phyloP scores from a whole-genome alignment of 2,329 filamentous ascomycete genomes.

The Rhynchosporium graminicola region DNA sequence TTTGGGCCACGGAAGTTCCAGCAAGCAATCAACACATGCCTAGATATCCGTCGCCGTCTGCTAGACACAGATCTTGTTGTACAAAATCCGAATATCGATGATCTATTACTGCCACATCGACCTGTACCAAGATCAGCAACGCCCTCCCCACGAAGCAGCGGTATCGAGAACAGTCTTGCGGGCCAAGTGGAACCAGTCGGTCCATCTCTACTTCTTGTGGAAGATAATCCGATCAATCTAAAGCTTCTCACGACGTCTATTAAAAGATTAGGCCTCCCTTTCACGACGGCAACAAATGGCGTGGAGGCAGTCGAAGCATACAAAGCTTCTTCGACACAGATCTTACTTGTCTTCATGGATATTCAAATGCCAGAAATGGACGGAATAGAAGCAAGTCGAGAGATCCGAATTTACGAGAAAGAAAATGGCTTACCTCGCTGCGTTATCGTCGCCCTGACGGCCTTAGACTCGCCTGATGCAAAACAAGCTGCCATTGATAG shows the following conservation, averaged over 20 bases:
- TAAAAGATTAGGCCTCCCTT: conserved; percentile 27
- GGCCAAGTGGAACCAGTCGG: background rate
- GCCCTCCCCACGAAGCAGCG: background rate
- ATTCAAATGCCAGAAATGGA: conserved; percentile 57
- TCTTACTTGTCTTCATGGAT: conserved; percentile 51
- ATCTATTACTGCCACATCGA: background rate
- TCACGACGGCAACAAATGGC: conserved; percentile 35
- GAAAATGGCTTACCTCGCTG: conserved; percentile 37
- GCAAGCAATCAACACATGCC: conserved; percentile 7
- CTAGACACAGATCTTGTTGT: background rate
- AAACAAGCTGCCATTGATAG: conserved; percentile 50
- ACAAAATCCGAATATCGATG: background rate
- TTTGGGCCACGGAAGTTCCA: conserved; percentile 12
- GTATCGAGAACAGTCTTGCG: background rate
- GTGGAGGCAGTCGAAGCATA: conserved; percentile 16
- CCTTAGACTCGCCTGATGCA: conserved; percentile 48
- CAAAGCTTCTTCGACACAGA: conserved; percentile 3
- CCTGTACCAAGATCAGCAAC: background rate
- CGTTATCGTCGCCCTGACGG: conserved; percentile 52
- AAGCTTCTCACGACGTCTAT: conserved; percentile 30
- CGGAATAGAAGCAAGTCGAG: conserved; percentile 39
- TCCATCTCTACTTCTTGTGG: conserved; percentile 34
- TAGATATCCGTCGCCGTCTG: background rate
- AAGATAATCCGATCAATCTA: conserved; percentile 44
- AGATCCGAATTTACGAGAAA: conserved; percentile 19